Evolutionary conservation across 2,329 filamentous ascomycete genomes (phyloP).

Genomic region (Byssoonygena ceratinophila): DNA sequence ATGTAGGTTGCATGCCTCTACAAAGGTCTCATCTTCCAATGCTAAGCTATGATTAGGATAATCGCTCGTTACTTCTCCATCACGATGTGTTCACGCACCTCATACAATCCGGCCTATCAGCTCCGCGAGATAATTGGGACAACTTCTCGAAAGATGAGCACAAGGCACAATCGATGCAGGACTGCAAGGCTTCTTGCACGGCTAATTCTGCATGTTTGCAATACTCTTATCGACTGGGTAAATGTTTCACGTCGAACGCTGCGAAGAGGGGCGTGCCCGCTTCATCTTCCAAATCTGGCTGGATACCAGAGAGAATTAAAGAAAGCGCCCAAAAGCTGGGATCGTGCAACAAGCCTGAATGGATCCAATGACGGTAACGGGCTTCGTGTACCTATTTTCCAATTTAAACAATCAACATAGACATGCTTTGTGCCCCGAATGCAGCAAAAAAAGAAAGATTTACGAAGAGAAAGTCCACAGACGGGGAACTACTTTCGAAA

Average conservation of each 20-base stretch:
- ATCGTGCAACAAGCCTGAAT: conserved; percentile 10
- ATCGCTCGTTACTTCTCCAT: conserved; percentile 4
- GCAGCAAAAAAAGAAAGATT: too few relatives aligned
- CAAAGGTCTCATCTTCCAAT: not conserved
- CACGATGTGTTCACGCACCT: conserved; percentile 13
- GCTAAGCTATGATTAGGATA: conserved; percentile 5
- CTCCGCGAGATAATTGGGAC: conserved; percentile 11
- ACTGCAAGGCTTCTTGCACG: conserved; percentile 7
- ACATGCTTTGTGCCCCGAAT: too few relatives aligned
- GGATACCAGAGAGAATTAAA: conserved; percentile 13
- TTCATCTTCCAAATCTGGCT: conserved; percentile 9
- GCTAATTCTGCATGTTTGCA: conserved; percentile 11
- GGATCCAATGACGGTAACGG: conserved; percentile 3
- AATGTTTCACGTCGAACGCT: conserved; percentile 12
- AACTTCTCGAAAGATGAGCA: conserved; percentile 11
- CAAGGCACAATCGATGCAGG: not conserved
- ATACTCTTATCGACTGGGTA: conserved; percentile 10
- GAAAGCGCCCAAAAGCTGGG: not conserved
- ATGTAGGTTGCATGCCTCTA: not conserved
- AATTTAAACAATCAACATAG: too few relatives aligned
- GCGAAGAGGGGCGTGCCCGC: not conserved
- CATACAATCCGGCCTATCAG: conserved; percentile 2
- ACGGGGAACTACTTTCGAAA: too few relatives aligned
- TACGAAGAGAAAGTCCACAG: too few relatives aligned
- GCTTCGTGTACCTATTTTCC: not conserved